phyloP scores from a whole-genome alignment of 2,329 filamentous ascomycete species.

The Clonostachys solani region DNA sequence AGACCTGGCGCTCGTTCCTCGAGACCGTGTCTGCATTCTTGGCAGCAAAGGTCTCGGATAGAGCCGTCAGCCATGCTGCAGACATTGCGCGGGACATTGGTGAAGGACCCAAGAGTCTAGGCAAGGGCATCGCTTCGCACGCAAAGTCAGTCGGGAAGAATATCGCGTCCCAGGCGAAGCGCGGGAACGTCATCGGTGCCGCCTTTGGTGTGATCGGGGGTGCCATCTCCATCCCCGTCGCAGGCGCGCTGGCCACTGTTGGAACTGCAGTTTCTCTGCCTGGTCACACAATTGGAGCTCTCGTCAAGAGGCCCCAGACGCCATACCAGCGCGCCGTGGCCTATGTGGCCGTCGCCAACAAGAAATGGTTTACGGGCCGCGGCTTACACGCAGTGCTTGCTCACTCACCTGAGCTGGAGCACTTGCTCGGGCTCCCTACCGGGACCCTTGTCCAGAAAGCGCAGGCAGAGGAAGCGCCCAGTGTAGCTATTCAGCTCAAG shows the following conservation, averaged over 20 bases:
- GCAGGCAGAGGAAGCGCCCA: slow-evolving; percentile 8
- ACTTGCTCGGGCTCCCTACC: slow-evolving; percentile 18
- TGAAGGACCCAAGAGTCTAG: slow-evolving; percentile 24
- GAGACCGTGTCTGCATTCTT: slow-evolving; percentile 40
- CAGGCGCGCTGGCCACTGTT: slow-evolving; percentile 26
- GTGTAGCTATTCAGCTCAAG: slow-evolving; percentile 11
- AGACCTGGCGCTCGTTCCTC: slow-evolving; percentile 26
- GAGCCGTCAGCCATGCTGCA: slow-evolving; percentile 34
- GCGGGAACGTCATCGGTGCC: slow-evolving; percentile 32
- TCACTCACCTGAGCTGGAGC: slow-evolving; percentile 21
- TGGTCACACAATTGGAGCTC: slow-evolving; percentile 20
- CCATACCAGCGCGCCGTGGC: slow-evolving; percentile 32
- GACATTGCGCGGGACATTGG: slow-evolving; percentile 30
- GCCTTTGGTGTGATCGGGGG: slow-evolving; percentile 27
- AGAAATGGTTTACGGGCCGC: slow-evolving; percentile 33
- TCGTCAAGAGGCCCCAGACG: slow-evolving; percentile 30
- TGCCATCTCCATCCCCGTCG: slow-evolving; percentile 30
- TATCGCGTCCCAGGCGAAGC: slow-evolving; percentile 27
- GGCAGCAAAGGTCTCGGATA: slow-evolving; percentile 35
- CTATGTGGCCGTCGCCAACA: slow-evolving; percentile 35
- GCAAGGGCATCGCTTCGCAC: slow-evolving; percentile 27
- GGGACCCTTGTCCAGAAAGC: slow-evolving; percentile 35
- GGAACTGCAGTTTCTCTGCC: slow-evolving; percentile 28
- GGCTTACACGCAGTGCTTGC: slow-evolving; percentile 30
- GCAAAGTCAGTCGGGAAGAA: slow-evolving; percentile 27